Evolutionary conservation across 169 alveolate species (phyloP), one percentile per base, ranked within the genome.

Genomic region (Cytauxzoon felis): DNA sequence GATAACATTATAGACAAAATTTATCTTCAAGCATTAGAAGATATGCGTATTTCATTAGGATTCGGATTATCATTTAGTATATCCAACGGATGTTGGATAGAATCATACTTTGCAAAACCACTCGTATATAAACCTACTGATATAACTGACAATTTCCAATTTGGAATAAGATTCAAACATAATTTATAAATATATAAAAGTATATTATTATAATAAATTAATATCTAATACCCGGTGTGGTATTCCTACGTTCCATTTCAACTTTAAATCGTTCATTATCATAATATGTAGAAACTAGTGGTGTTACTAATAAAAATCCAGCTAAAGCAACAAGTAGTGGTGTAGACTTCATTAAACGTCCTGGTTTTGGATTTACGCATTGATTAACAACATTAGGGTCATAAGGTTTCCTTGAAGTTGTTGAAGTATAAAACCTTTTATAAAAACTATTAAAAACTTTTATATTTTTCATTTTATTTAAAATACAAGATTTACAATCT

Each of bases 31-130:
- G 13, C 43, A 59, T 29, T 64, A 9, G 57, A 64, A 21, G 72
- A 54, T 9, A 1, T 64, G 65, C 24, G 84, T 9, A 47, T 64
- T 60, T 73, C 84, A 4, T 45, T 73, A 18, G 84, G 84, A 5
- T 71, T 66, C 3, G 84, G 84, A 11, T 18, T 73, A 8, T 41
- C 66, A 63, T 52, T 73, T 58, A n/a, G 42, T 21, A 27, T 73
- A 7, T 50, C 80, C 16, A 29, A 51, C n/a, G 84, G 84, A 5
- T 62, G 78, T 47, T 73, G 84, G 84, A 16, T 73, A 21, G 84
- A 73, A 41, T 62, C 80, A 4, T 73, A 54, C 45, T 57, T 60
- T 5, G 68, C 84, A 16, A 60, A 73, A 45, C 80, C 84, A 3
- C 59, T 73, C 29, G 34, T 73, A 9, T 64, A 52, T 38, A 34